Evolutionary conservation across 257 asterid genomes (phyloP), one percentile per base, ranked within the genome.

Genomic region (Przewalskia tangutica): DNA sequence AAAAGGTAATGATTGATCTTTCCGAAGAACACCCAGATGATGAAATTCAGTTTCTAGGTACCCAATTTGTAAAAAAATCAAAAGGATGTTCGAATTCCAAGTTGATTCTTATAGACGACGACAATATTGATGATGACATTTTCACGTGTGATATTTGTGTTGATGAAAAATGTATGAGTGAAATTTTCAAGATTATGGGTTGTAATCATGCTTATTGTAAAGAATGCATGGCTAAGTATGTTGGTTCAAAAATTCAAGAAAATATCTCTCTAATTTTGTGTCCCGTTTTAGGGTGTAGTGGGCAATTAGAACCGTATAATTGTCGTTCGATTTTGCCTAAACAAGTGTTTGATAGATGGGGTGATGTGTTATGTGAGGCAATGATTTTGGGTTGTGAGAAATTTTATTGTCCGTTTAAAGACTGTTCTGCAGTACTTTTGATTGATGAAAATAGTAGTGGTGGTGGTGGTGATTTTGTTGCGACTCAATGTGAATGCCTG

Each of bases 321-420:
- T 93, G 97, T 80, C 92, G 90, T 23, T 76, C 87, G 0, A 88
- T 93, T 17, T 85, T 92, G 76, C 93, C 98, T 4, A 78, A 85
- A 55, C 67, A 85, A 48, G 95, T 93, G n/a, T 88, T 93, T 48
- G 95, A 90, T 56, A 78, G 94, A 84, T 93, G 97, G 98, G 93
- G 94, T 1, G 94, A 90, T 27, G 97, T 88, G 0, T 82, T 92
- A 58, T 91, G 95, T 8, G 97, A 93, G 85, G 87, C 92, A 0
- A 1, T 87, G 85, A 84, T 93, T 81, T 65, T 91, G 82, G 91
- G 75, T 3, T 77, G 89, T 4, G 89, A 92, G 86, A 90, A 59
- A 73, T 87, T 89, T 13, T 92, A 92, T 23, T 93, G 95, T 85
- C 97, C 97, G 1, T 90, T 32, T 70, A 90, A 87, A 84, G 91